Percentiles rank a stretch among this genome's conserved stretches.
Evolutionary conservation across 2,329 filamentous ascomycete species (phyloP).

Genomic region (Penicillium vulpinum): DNA sequence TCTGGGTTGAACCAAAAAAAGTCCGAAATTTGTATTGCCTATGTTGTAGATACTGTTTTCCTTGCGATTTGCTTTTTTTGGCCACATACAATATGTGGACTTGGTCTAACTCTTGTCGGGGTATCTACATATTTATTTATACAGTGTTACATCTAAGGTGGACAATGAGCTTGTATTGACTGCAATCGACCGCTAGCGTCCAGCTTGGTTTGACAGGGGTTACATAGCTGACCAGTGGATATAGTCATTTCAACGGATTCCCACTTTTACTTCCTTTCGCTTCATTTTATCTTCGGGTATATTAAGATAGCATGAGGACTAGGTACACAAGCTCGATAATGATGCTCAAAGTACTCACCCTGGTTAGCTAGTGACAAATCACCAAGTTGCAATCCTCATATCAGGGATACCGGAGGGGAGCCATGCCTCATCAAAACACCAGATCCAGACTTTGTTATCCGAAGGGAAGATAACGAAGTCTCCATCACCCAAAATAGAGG

Average conservation of each 20-base stretch:
- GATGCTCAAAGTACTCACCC: too few species aligned
- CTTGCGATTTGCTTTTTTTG: neutral
- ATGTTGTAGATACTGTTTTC: neutral
- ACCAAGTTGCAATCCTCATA: neutral
- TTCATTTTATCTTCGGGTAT: too few species aligned
- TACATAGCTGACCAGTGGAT: neutral
- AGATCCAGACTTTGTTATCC: conserved; percentile 10
- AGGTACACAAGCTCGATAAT: too few species aligned
- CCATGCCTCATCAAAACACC: conserved; percentile 26
- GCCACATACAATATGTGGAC: neutral
- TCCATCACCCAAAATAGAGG: neutral
- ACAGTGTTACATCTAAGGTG: neutral
- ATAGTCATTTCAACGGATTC: neutral
- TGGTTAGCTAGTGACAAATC: neutral
- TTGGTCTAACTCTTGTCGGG: neutral
- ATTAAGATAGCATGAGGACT: too few species aligned
- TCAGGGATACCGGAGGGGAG: neutral
- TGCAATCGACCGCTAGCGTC: neutral
- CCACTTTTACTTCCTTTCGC: neutral
- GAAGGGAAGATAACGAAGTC: neutral
- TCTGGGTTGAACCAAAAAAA: neutral
- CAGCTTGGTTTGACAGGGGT: neutral
- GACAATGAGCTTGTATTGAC: neutral
- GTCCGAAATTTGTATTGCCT: neutral
- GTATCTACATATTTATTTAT: neutral